Evolutionary conservation across 2,329 filamentous ascomycete species (phyloP), one percentile per base, ranked within the genome.

Genomic region (Pleomassaria siparia): DNA sequence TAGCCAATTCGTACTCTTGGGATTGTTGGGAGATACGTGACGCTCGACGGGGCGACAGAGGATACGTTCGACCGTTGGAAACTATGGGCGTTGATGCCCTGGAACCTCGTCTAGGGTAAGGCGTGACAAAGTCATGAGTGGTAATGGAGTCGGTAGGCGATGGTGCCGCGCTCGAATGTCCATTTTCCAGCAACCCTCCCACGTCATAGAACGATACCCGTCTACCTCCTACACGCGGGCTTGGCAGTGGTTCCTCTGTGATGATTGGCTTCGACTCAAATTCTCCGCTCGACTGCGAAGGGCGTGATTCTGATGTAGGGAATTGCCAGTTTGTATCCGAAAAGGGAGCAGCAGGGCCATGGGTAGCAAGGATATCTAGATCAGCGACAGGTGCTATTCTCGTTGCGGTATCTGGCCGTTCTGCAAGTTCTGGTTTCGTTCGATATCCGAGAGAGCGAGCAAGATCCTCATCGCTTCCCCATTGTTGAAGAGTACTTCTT

Each of bases 381-480:
- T 69, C 57, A 11, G 57, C 63, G 22, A 65, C 58, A 16, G 69
- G 64, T 33, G 71, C 62, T 45, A 73, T 68, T 37, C 77, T 69
- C 8, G 72, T 56, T 4, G 75, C 70, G 4, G 12, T 76, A 66
- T 42, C 70, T 69, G 30, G 70, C 64, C 53, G 63, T 13, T 74
- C 73, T 33, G 74, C 65, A 41, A 84, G 66, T 13, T 80, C 76
- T 4, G 79, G 73, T 12, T 78, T 75, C 25, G 84, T 79, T 11
- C 87, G 82, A 30, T 92, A 82, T 7, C 92, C 91, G 3, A 96
- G 63, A 50, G 86, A 88, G 42, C 87, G 79, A 4, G 95, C 90
- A 1, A 97, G 80, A 65, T 97, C 90, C 63, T 95, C 91, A 60
- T 97, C 92, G 58, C 90, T 96, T 35, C 89, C 91, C 85, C 88